Conservation (phyloP, 2,329 filamentous ascomycete genomes). For the Arthrobotrys sinensis region DNA sequence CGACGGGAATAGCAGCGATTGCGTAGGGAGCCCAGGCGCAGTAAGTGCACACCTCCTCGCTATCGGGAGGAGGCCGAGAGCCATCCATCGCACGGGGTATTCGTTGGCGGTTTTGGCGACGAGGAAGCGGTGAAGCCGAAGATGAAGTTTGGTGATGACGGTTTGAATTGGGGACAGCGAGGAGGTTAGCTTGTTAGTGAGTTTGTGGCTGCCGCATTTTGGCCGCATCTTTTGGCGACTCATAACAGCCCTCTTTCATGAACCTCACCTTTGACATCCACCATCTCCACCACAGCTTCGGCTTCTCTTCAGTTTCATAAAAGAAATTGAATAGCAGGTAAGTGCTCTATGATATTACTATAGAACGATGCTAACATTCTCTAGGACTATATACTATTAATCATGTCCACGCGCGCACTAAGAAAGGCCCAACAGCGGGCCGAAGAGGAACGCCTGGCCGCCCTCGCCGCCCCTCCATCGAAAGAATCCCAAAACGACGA, state of each 20-base stretch:
- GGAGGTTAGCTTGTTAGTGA: background rate
- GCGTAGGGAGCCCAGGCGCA: slow-evolving; percentile 42
- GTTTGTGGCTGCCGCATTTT: slow-evolving; percentile 31
- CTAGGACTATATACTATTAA: background rate
- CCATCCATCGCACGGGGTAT: background rate
- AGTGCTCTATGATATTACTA: background rate
- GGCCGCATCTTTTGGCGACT: slow-evolving; percentile 55
- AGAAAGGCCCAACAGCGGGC: slow-evolving; percentile 76
- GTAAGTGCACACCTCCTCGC: slow-evolving; percentile 43
- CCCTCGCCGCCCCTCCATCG: slow-evolving; percentile 65
- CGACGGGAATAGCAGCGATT: slow-evolving; percentile 32
- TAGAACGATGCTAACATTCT: background rate
- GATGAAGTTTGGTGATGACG: slow-evolving; percentile 9
- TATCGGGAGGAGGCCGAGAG: background rate
- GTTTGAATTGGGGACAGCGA: background rate
- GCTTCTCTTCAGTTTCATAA: slow-evolving; percentile 10
- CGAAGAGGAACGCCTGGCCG: slow-evolving; percentile 73
- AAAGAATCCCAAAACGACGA: slow-evolving; percentile 1
- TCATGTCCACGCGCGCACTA: slow-evolving; percentile 78
- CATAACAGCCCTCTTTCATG: background rate
- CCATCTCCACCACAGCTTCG: background rate
- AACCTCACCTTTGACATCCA: background rate
- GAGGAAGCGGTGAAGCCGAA: slow-evolving; percentile 15
- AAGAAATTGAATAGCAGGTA: background rate
- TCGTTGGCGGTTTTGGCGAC: background rate